These are phyloP conservation scores for Stephania cephalantha DNA, from an alignment of 164 flowering plant species.

Conservation along the genomic window DNA sequence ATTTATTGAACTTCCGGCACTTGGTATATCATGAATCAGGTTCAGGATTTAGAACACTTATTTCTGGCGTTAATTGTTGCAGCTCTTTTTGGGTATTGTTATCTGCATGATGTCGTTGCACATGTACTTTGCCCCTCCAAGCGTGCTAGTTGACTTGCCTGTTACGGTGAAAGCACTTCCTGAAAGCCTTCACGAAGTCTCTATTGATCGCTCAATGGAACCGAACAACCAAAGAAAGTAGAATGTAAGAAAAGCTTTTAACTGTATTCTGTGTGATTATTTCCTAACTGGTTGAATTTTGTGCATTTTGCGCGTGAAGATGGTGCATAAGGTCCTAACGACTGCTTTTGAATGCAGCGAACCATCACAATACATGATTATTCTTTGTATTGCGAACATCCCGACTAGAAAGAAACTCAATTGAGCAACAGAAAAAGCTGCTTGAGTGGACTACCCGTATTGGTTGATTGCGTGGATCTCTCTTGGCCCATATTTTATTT, in stretches of 20 bases:
- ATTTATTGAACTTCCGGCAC: background rate
- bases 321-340: background rate
- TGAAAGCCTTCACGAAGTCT: slow-evolving; percentile 35
- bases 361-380: background rate
- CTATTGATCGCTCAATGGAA: slow-evolving; percentile 35
- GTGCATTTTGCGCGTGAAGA: background rate
- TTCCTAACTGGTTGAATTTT: background rate
- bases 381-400: background rate
- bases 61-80: slow-evolving; percentile 21
- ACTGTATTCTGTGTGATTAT: background rate
- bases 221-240: background rate
- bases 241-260: background rate
- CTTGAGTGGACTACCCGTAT: background rate
- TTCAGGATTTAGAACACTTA: too few species aligned
- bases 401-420: background rate
- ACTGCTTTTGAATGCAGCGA: background rate
- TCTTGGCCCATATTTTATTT: background rate
- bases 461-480: background rate
- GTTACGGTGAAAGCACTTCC: slow-evolving; percentile 32
- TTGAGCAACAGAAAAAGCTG: background rate
- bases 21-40: too few species aligned
- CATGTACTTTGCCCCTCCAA: slow-evolving; percentile 91
- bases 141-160: slow-evolving; percentile 63
- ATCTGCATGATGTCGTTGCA: slow-evolving; percentile 94
- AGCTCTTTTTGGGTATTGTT: slow-evolving; percentile 92